These are phyloP conservation scores for Ilex aquifolium DNA, from an alignment of 257 asterid species.

Conservation along the genomic window DNA sequence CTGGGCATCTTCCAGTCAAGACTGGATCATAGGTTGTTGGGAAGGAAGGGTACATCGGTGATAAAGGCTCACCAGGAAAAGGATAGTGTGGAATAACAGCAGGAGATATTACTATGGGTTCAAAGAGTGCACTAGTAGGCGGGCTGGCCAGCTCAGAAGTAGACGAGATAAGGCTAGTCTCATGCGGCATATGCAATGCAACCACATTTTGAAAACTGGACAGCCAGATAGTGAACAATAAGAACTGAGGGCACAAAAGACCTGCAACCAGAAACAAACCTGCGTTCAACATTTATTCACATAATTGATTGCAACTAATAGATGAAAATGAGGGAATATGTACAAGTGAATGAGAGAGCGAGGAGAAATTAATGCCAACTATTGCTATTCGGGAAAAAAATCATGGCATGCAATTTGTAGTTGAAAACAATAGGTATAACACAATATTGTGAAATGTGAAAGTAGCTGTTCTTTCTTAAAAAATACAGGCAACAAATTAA, in stretches of 20 bases:
- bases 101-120: slow-evolving; percentile 91
- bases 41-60: slow-evolving; percentile 88
- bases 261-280: slow-evolving; percentile 41
- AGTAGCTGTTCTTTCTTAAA: no score
- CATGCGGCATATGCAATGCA: slow-evolving; percentile 34
- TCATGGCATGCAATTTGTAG: not conserved
- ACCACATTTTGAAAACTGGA: slow-evolving; percentile 46
- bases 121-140: slow-evolving; percentile 62
- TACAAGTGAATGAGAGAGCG: not conserved
- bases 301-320: not conserved
- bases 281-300: slow-evolving; percentile 4
- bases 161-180: slow-evolving; percentile 33
- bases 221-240: slow-evolving; percentile 64
- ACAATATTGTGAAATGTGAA: not conserved
- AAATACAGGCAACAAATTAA: no score
- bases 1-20: slow-evolving; percentile 93
- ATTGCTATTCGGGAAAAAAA: no score
- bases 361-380: no score
- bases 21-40: slow-evolving; percentile 86
- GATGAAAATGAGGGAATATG: no score
- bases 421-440: no score
- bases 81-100: slow-evolving; percentile 73
- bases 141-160: slow-evolving; percentile 55
- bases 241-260: slow-evolving; percentile 46
- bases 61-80: slow-evolving; percentile 54